Conservation (phyloP, 1,139 yeast genomes). For the Magnusiomyces fungicola region DNA sequence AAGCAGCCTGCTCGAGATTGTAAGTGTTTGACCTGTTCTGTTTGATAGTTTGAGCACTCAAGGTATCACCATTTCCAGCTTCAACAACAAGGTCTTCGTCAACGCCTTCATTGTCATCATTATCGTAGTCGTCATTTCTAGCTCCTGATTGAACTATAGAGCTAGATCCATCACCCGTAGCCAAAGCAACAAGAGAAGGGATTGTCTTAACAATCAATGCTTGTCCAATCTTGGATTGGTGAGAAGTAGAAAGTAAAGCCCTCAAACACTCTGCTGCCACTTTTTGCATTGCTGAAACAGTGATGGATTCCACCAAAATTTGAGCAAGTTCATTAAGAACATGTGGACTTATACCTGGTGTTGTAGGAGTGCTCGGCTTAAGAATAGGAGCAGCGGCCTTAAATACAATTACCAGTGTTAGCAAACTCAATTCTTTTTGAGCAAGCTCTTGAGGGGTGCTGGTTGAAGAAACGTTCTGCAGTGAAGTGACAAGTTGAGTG, state of each 20-base stretch:
- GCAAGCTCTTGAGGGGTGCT: slow-evolving; percentile 37
- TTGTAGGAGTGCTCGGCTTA: not conserved
- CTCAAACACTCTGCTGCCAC: slow-evolving; percentile 54
- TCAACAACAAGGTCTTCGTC: slow-evolving; percentile 8
- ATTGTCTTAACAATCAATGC: slow-evolving; percentile 34
- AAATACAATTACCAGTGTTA: slow-evolving; percentile 53
- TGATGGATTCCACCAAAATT: slow-evolving; percentile 35
- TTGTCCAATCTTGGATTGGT: slow-evolving; percentile 26
- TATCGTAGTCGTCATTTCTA: too few species aligned
- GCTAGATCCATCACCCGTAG: too few species aligned
- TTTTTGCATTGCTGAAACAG: slow-evolving; percentile 34
- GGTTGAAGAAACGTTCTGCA: slow-evolving; percentile 7
- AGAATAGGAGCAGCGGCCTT: slow-evolving; percentile 43
- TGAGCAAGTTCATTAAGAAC: slow-evolving; percentile 33
- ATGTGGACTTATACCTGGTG: slow-evolving; percentile 10
- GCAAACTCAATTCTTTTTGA: slow-evolving; percentile 40
- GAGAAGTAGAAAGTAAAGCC: slow-evolving; percentile 43
- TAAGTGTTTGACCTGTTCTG: slow-evolving; percentile 7
- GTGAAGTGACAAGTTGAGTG: slow-evolving; percentile 16
- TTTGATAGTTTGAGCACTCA: slow-evolving; percentile 8
- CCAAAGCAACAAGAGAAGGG: slow-evolving; percentile 34
- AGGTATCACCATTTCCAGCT: not conserved
- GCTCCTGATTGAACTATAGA: too few species aligned
- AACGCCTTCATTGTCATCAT: slow-evolving; percentile 9
- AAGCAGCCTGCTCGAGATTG: not conserved